Base-by-base conservation (phyloP, 2,329 filamentous ascomycete genomes). In the Cryphonectria naterciae region DNA sequence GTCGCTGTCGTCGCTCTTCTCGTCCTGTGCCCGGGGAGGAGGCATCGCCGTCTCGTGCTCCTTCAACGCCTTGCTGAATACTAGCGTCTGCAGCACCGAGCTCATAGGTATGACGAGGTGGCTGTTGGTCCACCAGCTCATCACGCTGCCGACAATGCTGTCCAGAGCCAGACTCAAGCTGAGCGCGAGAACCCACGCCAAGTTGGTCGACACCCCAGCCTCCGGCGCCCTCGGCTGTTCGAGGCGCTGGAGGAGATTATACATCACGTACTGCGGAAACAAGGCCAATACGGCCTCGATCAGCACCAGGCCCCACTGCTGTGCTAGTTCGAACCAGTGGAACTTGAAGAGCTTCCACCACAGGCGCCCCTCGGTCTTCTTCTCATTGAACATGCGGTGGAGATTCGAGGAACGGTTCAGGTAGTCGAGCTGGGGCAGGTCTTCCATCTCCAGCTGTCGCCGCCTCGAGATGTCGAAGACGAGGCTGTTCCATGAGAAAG, bases 21-120 rank as follows among this genome's bases (percentile, higher is more conserved):
- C 62, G 28, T 69, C 73, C 49, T 70, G 43, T 1, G 65, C 13
- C 25, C 65, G 67, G 28, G 71, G 63, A 17, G 71, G 71, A 4
- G 76, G 74, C 62, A 73, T 73, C 2, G 79, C 77, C 5, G 76
- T 77, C 61, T 80, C 79, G 62, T 80, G 79, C 25, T 79, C 77
- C 39, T 75, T 77, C 41, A 81, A 74, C 11, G 79, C 79, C 68
- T 81, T 81, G 61, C 77, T 75, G 62, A 81, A 81, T 39, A 81
- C 78, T 41, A 81, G 73, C 0, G 78, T 76, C 74, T 81, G 79
- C 54, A 81, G 68, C 6, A 80, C 73, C 7, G 78, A 77, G 46
- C 71, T 74, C 13, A 80, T 71, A 0, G 79, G 79, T 17, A 76
- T 77, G 25, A 80, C 78, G 1, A 80, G 78, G 0, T 76, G 77